Conservation (phyloP, 805 yeast species). For the Dipodascopsis uninucleata region DNA sequence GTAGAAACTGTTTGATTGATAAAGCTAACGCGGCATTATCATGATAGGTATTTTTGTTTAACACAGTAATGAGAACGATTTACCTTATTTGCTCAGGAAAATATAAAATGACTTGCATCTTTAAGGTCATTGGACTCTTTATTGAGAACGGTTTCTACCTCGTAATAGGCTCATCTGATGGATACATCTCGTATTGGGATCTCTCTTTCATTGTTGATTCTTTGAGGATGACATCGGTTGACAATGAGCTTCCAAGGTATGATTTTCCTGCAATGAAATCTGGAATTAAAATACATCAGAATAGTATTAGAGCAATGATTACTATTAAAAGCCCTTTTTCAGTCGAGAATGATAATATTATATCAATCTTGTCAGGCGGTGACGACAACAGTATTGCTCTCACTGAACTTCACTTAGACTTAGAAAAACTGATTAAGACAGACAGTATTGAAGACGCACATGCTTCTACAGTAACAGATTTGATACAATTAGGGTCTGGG, state of each 20-base stretch:
- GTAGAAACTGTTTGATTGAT: slow-evolving; percentile 85
- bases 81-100: slow-evolving; percentile 44
- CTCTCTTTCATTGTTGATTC: slow-evolving; percentile 36
- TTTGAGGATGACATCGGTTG: neutral
- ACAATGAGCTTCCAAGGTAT: neutral
- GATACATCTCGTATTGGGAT: slow-evolving; percentile 63
- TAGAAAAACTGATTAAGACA: slow-evolving; percentile 23
- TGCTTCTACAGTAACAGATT: slow-evolving; percentile 77
- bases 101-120: slow-evolving; percentile 74
- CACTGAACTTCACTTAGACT: slow-evolving; percentile 37
- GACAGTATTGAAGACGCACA: slow-evolving; percentile 57
- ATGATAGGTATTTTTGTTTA: slow-evolving; percentile 35
- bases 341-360: slow-evolving; percentile 6
- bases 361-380: slow-evolving; percentile 77
- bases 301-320: slow-evolving; percentile 69
- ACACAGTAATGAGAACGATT: slow-evolving; percentile 41
- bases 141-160: slow-evolving; percentile 38
- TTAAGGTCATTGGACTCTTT: slow-evolving; percentile 52
- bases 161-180: slow-evolving; percentile 77
- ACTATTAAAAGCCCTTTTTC: slow-evolving; percentile 25
- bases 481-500: slow-evolving; percentile 39
- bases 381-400: slow-evolving; percentile 77
- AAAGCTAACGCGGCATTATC: slow-evolving; percentile 49
- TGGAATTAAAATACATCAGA: slow-evolving; percentile 66
- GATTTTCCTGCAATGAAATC: slow-evolving; percentile 15